A percentile compares a stretch with the other conserved stretches of the same genome.
phyloP scores from a whole-genome alignment of 1,284 basidiomycete genomes.

The Moniliophthora roreri region DNA sequence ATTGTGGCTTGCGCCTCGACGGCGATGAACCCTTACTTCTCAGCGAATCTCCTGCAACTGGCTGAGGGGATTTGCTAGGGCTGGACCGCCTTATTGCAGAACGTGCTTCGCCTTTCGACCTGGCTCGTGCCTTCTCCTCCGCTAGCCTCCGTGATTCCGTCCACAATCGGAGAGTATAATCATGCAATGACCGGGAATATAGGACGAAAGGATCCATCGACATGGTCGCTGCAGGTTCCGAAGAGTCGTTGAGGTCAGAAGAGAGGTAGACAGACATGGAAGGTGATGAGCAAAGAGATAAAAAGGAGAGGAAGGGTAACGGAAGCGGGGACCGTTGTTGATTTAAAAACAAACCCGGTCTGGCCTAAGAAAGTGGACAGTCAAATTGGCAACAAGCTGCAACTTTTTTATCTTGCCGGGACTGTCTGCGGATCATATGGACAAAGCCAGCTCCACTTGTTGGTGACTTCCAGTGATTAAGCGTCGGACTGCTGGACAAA shows the following conservation, averaged over 20 bases:
- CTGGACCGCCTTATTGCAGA: conserved; percentile 21
- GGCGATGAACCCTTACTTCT: no score
- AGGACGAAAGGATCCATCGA: conserved; percentile 41
- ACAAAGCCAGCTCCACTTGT: neutral
- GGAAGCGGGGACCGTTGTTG: no score
- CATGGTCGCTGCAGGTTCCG: conserved; percentile 19
- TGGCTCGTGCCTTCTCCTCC: conserved; percentile 47
- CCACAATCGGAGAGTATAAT: conserved; percentile 69
- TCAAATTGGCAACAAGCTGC: neutral
- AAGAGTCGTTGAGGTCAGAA: neutral
- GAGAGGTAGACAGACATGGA: neutral
- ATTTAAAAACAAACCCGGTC: neutral
- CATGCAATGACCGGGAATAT: conserved; percentile 64
- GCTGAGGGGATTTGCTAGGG: no score
- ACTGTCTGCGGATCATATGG: conserved; percentile 1
- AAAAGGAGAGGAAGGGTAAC: conserved; percentile 1
- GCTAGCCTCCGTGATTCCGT: conserved; percentile 60
- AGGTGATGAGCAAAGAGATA: conserved; percentile 8
- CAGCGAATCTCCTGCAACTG: no score
- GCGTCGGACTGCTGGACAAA: neutral
- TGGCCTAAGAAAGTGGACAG: neutral
- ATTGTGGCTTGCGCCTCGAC: no score
- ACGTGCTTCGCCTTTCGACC: conserved; percentile 22
- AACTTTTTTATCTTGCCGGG: neutral
- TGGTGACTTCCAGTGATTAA: neutral